These are phyloP conservation scores for Lagenidium giganteum DNA, from an alignment of 352 stramenopile genomes.

Conservation along the genomic window DNA sequence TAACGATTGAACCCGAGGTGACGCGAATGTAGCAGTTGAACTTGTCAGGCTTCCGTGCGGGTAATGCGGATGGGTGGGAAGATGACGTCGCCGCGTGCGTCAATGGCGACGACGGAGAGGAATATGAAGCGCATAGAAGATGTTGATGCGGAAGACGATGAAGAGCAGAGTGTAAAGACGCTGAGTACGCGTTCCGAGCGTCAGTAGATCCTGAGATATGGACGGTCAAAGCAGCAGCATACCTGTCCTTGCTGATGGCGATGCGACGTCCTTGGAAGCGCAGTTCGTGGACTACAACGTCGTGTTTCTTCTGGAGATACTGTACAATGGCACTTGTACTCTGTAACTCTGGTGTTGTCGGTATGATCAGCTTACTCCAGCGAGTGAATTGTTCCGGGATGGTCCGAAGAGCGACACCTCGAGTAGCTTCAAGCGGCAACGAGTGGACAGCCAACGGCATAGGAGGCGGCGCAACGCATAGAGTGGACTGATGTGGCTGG, in stretches of 20 bases:
- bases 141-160: conserved; percentile 12
- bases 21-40: too few relatives aligned
- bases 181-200: too few relatives aligned
- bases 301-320: conserved; percentile 19
- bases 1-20: too few relatives aligned
- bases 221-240: conserved; percentile 1
- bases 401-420: conserved; percentile 18
- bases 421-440: conserved; percentile 22
- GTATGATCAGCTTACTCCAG: conserved; percentile 30
- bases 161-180: conserved; percentile 3
- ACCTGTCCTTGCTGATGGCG: conserved; percentile 1
- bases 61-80: conserved; percentile 24
- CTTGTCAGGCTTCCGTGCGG: background rate
- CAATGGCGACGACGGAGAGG: conserved; percentile 18
- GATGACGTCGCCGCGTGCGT: conserved; percentile 26
- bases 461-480: background rate
- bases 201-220: conserved; percentile 5
- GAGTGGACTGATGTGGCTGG: too few relatives aligned
- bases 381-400: conserved; percentile 25
- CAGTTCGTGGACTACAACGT: conserved; percentile 1
- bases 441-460: conserved; percentile 10
- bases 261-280: background rate
- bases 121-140: conserved; percentile 18
- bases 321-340: conserved; percentile 14
- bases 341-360: conserved; percentile 16